These are phyloP conservation scores for Carex parvula DNA, from an alignment of 176 grass and related monocot genomes.

Conservation along the genomic window DNA sequence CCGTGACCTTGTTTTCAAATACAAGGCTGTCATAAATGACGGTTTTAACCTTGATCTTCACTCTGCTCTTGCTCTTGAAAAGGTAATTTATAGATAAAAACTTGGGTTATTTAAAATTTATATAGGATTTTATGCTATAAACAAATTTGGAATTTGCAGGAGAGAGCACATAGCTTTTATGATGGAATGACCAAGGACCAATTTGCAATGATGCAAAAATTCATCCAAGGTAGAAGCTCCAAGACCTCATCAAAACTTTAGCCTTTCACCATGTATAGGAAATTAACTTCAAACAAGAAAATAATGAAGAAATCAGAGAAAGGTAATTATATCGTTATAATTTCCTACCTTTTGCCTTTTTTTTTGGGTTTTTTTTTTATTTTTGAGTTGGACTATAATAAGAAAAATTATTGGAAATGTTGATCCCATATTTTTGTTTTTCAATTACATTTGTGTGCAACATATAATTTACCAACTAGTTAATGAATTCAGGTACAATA, in stretches of 20 bases:
- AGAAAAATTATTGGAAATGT: background rate
- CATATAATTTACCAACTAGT: background rate
- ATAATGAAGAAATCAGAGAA: background rate
- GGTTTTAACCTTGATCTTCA: slow-evolving; percentile 65
- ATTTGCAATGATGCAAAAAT: slow-evolving; percentile 81
- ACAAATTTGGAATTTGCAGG: slow-evolving; percentile 42
- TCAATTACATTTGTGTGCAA: background rate
- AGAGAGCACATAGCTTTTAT: slow-evolving; percentile 74
- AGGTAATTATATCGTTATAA: background rate
- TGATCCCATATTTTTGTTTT: background rate
- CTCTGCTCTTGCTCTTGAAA: slow-evolving; percentile 64
- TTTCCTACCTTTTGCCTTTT: too few species aligned
- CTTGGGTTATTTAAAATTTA: background rate
- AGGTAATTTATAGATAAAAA: slow-evolving; percentile 35
- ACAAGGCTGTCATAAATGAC: slow-evolving; percentile 89
- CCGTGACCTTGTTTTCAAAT: slow-evolving; percentile 56
- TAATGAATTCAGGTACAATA: background rate
- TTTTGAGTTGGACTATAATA: background rate
- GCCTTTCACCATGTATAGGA: background rate
- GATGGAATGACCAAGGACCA: slow-evolving; percentile 94
- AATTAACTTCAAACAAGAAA: background rate
- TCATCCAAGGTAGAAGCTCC: slow-evolving; percentile 57
- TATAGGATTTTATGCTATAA: background rate
- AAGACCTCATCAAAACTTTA: slow-evolving; percentile 73
- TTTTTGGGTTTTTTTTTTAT: too few species aligned